Percentiles rank a stretch among this genome's conserved stretches.
These are phyloP conservation scores for Phanerochaete carnosa DNA, from an alignment of 768 basidiomycete genomes.

Conservation along the genomic window DNA sequence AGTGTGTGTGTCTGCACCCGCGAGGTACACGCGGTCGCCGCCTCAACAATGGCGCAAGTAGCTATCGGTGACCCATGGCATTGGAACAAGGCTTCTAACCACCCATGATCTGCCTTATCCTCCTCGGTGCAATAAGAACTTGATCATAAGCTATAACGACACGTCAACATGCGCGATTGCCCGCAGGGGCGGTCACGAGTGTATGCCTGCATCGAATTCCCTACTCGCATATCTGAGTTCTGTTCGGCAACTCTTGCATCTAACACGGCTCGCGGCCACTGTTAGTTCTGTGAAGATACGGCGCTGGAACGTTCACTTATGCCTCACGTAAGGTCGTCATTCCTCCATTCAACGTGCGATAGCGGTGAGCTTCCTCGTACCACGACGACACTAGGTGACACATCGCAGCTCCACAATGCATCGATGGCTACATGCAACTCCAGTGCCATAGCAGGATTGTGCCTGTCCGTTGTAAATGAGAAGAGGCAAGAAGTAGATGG, in stretches of 20 bases:
- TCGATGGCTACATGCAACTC: neutral
- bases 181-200: neutral
- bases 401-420: neutral
- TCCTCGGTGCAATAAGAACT: neutral
- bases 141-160: neutral
- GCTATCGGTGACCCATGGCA: neutral
- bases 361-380: neutral
- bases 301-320: neutral
- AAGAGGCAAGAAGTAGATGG: neutral
- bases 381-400: neutral
- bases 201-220: neutral
- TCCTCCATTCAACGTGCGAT: neutral
- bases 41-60: neutral
- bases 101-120: neutral
- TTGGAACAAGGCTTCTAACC: neutral
- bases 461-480: neutral
- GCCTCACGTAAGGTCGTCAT: neutral
- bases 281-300: neutral
- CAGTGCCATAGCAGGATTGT: neutral
- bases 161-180: neutral
- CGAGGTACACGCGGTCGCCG: neutral
- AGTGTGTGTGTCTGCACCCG: neutral
- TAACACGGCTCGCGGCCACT: neutral
- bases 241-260: neutral
- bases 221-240: neutral